phyloP scores from a whole-genome alignment of 257 asterid species.

The Petunia axillaris region DNA sequence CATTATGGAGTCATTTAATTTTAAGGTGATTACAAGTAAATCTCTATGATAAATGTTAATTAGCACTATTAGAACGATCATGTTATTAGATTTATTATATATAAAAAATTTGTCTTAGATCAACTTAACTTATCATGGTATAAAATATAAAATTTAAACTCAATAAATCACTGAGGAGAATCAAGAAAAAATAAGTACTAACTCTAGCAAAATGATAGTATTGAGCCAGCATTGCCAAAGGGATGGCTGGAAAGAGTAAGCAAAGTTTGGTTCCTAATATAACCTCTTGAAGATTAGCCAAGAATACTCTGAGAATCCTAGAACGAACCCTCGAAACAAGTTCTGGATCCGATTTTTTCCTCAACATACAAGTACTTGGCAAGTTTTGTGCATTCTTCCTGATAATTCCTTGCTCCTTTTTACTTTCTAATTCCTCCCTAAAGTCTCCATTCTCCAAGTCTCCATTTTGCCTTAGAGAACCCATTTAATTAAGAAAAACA shows the following conservation, averaged over 20 bases:
- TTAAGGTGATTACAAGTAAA: too few relatives aligned
- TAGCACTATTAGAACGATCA: too few relatives aligned
- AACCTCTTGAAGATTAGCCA: constrained; percentile 38
- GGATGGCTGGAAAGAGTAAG: constrained; percentile 47
- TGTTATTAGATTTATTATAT: too few relatives aligned
- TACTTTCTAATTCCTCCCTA: constrained; percentile 7
- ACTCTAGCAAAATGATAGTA: constrained; percentile 38
- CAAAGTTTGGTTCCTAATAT: constrained; percentile 52
- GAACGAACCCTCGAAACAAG: constrained; percentile 26
- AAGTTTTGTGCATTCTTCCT: constrained; percentile 28
- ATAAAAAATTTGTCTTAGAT: too few relatives aligned
- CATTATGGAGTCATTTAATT: too few relatives aligned
- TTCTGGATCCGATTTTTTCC: constrained; percentile 31
- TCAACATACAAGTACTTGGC: constrained; percentile 33
- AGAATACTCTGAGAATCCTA: constrained; percentile 23
- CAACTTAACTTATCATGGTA: too few relatives aligned
- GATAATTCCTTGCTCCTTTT: constrained; percentile 6
- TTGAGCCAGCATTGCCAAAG: constrained; percentile 44
- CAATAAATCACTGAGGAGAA: not conserved
- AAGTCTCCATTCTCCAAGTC: constrained; percentile 37
- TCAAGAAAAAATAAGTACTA: not conserved
- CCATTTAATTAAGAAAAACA: constrained; percentile 9
- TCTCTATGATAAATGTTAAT: too few relatives aligned
- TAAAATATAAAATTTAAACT: too few relatives aligned
- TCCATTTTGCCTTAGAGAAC: constrained; percentile 25